A percentile compares a stretch with the other conserved stretches of the same genome.
These are phyloP conservation scores for Peribolospora baueri DNA, from an alignment of 768 basidiomycete genomes.

Conservation along the genomic window DNA sequence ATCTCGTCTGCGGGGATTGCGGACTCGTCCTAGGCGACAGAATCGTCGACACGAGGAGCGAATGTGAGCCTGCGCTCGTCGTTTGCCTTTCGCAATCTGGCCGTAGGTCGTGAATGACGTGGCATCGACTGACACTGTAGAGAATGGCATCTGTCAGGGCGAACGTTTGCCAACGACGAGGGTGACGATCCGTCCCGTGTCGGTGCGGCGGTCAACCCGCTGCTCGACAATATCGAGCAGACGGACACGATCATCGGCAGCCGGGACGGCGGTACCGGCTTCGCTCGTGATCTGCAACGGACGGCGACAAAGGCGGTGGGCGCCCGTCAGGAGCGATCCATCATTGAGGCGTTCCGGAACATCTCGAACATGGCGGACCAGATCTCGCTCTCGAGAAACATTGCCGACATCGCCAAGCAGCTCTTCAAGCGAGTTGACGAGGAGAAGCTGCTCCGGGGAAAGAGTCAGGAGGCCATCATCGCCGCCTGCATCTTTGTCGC, in stretches of 20 bases:
- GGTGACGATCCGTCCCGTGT: slow-evolving; percentile 99
- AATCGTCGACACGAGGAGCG: slow-evolving; percentile 89
- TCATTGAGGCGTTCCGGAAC: slow-evolving; percentile 68
- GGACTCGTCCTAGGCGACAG: slow-evolving; percentile 87
- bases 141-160: slow-evolving; percentile 10
- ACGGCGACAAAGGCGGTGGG: slow-evolving; percentile 44
- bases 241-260: slow-evolving; percentile 87
- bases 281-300: slow-evolving; percentile 74
- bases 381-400: slow-evolving; percentile 77
- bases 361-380: slow-evolving; percentile 87
- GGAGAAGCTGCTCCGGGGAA: slow-evolving; percentile 73
- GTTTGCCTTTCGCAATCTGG: slow-evolving; percentile 2
- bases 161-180: slow-evolving; percentile 99
- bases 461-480: slow-evolving; percentile 74
- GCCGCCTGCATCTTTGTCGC: slow-evolving; percentile 97
- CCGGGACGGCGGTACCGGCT: slow-evolving; percentile 77
- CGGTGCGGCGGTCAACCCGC: slow-evolving; percentile 77
- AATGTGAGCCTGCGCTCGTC: slow-evolving; percentile 48
- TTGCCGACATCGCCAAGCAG: slow-evolving; percentile 89
- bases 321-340: slow-evolving; percentile 58
- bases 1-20: slow-evolving; percentile 82
- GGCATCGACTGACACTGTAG: slow-evolving; percentile 5
- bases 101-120: background rate
- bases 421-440: slow-evolving; percentile 92
- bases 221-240: slow-evolving; percentile 83